These are phyloP conservation scores for Pouteria glomerata DNA, from an alignment of 148 eudicot genomes.

Conservation along the genomic window DNA sequence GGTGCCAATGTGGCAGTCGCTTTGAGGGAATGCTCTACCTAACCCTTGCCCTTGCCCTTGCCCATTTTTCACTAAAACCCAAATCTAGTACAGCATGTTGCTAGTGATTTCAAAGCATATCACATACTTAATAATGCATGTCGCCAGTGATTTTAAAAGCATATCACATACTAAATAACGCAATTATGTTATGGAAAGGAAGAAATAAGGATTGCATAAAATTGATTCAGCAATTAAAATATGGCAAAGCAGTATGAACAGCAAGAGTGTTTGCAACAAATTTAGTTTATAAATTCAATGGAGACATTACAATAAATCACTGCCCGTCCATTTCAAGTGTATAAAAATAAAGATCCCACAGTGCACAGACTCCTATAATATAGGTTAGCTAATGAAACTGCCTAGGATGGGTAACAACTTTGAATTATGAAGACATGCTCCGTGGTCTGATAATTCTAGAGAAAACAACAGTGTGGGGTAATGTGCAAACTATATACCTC, in stretches of 20 bases:
- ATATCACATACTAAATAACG: not conserved
- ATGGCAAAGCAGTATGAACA: too few species aligned
- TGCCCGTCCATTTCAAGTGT: not conserved
- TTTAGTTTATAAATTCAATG: not conserved
- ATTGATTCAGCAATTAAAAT: not conserved
- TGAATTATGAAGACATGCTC: not conserved
- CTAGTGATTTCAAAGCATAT: not conserved
- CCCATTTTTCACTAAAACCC: too few species aligned
- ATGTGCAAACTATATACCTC: constrained; percentile 36
- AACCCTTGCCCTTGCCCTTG: too few species aligned
- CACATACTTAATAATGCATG: too few species aligned
- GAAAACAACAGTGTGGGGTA: not conserved
- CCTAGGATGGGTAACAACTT: not conserved
- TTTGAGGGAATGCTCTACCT: too few species aligned
- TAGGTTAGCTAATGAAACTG: not conserved
- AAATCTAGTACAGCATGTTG: not conserved
- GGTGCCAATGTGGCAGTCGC: too few species aligned
- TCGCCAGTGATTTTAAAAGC: not conserved
- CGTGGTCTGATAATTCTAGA: not conserved
- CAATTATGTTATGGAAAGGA: not conserved
- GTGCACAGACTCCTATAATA: not conserved
- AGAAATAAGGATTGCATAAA: not conserved
- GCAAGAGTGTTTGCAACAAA: not conserved
- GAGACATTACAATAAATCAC: not conserved
- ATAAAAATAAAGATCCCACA: not conserved